Evolutionary conservation across 495 filamentous ascomycete genomes (phyloP), one percentile per base, ranked within the genome.

Genomic region (Hyphodiscus hymeniophilus): DNA sequence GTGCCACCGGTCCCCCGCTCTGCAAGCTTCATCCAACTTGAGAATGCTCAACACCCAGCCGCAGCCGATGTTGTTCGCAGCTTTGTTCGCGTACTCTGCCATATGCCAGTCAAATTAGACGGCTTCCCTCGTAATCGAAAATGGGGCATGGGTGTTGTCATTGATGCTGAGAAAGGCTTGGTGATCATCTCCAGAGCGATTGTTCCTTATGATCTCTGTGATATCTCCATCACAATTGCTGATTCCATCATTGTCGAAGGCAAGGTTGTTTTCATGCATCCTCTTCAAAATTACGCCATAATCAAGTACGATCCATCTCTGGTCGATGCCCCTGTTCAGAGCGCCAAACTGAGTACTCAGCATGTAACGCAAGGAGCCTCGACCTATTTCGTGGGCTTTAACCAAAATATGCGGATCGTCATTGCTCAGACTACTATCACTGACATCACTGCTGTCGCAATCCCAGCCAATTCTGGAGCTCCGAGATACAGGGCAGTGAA

Each of bases 401-500:
- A 99, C 58, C 84, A 94, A 52, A 97, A 96, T 53, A 79, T 89
- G 48, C 79, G 92, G 24, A 88, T 95, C 18, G 89, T 95, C 11
- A 86, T 97, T 48, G 87, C 90, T 4, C 88, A 95, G 54, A 97
- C 92, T 0, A 85, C 86, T 0, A 88, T 99, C 23, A 97, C 94
- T 8, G 92, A 99, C 65, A 94, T 97, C 61, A 96, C 91, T 4
- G 92, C 92, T 23, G 92, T 99, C 3, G 87, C 92, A 2, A 96
- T 99, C 47, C 92, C 92, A 0, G 89, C 92, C 5, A 95, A 94
- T 57, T 81, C 85, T 2, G 77, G 85, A 10, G 88, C 92, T 7
- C 92, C 92, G n/a, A 73, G 92, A 43, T 98, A 97, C 57, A 77
- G 92, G 11, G 94, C 92, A 22, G 89, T 95, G 60, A 97, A 99